Evolutionary conservation across 2,329 filamentous ascomycete species (phyloP).

Genomic region (Aureobasidium musti): DNA sequence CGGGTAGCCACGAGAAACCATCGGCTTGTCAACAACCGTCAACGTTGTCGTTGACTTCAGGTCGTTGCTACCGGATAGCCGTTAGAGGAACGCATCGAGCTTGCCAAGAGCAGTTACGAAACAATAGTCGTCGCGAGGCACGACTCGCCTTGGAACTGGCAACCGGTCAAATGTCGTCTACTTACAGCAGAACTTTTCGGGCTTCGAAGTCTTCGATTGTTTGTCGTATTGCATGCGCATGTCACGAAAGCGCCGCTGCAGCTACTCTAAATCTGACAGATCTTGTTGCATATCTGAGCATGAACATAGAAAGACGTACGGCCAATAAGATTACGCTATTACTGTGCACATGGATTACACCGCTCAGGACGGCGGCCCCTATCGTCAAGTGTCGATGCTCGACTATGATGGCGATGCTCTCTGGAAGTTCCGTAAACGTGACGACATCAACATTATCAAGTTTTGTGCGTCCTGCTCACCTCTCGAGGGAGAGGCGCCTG

Average conservation of each 20-base stretch:
- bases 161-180: not conserved
- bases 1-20: slow-evolving; percentile 5
- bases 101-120: not conserved
- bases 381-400: not conserved
- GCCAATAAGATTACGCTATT: not conserved
- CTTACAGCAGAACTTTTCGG: not conserved
- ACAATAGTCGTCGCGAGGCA: slow-evolving; percentile 7
- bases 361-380: not conserved
- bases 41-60: not conserved
- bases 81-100: not conserved
- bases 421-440: not conserved
- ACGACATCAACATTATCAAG: not conserved
- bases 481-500: not conserved
- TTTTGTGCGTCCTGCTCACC: not conserved
- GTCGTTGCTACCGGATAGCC: slow-evolving; percentile 5
- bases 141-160: not conserved
- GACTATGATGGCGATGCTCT: not conserved
- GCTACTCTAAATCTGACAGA: not conserved
- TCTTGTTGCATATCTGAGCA: not conserved
- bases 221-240: not conserved
- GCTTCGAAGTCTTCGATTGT: too few relatives aligned
- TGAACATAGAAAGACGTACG: not conserved
- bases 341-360: not conserved
- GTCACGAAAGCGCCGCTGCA: not conserved
- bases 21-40: slow-evolving; percentile 10